A percentile compares a stretch with the other conserved stretches of the same genome.
Conservation (phyloP, 1,284 basidiomycete species). For the Coniophora puteana region DNA sequence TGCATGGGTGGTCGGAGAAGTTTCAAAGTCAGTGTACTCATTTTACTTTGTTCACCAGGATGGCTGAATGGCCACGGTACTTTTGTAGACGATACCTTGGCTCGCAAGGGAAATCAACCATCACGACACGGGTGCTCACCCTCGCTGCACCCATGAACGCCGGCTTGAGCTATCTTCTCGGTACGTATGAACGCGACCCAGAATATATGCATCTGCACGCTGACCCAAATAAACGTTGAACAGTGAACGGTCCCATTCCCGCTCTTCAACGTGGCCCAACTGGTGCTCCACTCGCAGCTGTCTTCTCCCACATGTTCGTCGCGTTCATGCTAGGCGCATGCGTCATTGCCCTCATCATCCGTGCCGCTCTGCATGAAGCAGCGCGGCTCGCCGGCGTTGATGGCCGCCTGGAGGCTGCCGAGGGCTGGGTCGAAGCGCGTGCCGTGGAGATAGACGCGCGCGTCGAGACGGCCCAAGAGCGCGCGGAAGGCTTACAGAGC, state of each 20-base stretch:
- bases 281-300: slow-evolving; percentile 23
- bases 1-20: not conserved
- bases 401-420: slow-evolving; percentile 13
- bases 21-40: not conserved
- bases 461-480: not conserved
- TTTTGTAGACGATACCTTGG: not conserved
- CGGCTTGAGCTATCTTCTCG: slow-evolving; percentile 24
- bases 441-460: not conserved
- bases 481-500: not conserved
- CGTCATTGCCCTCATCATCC: slow-evolving; percentile 22
- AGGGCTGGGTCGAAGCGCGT: not conserved
- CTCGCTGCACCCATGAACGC: slow-evolving; percentile 22
- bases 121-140: slow-evolving; percentile 17
- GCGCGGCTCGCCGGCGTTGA: slow-evolving; percentile 11
- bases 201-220: not conserved
- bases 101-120: not conserved
- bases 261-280: slow-evolving; percentile 22
- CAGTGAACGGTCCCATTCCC: slow-evolving; percentile 24
- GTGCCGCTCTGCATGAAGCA: slow-evolving; percentile 18
- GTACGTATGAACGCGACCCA: slow-evolving; percentile 9
- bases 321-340: slow-evolving; percentile 14
- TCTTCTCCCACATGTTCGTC: slow-evolving; percentile 24
- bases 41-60: not conserved
- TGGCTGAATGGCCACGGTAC: no score
- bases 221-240: not conserved